These are phyloP conservation scores for Adansonia gregorii DNA, from an alignment of 441 rosid genomes.

Conservation along the genomic window DNA sequence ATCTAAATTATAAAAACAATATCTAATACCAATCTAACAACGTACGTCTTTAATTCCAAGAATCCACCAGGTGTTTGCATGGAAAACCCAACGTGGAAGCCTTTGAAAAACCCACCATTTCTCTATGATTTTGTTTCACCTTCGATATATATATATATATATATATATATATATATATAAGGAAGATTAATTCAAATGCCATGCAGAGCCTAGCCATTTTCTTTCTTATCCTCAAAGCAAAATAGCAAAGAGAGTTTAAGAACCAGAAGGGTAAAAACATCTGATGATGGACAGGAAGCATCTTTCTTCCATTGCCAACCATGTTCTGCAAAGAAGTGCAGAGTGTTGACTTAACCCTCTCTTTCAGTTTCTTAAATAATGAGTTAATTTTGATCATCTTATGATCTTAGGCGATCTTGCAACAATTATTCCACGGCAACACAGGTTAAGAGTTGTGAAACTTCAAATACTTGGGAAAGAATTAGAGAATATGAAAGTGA, in stretches of 20 bases:
- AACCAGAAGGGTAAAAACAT: not conserved
- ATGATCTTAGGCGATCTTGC: too few species aligned
- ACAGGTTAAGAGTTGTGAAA: too few species aligned
- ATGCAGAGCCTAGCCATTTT: not conserved
- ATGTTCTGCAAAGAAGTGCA: constrained; percentile 66
- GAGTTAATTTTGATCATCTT: not conserved
- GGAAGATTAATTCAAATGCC: not conserved
- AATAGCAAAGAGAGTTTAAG: not conserved
- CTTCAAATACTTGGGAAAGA: too few species aligned
- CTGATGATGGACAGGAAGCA: constrained; percentile 57
- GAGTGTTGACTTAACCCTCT: constrained; percentile 37
- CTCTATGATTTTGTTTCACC: not conserved
- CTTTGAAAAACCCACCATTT: not conserved
- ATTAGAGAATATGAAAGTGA: too few species aligned
- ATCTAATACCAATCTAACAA: too few species aligned
- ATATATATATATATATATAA: too few species aligned
- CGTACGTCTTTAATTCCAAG: not conserved
- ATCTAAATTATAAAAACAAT: too few species aligned
- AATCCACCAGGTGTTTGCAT: constrained; percentile 45
- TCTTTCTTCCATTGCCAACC: constrained; percentile 80
- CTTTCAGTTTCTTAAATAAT: not conserved
- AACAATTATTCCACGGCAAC: too few species aligned
- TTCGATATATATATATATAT: not conserved
- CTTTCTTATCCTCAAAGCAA: not conserved
- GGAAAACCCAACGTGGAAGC: constrained; percentile 48